Base-by-base conservation (phyloP, 1,284 basidiomycete genomes). In the Pterulicium gracile region DNA sequence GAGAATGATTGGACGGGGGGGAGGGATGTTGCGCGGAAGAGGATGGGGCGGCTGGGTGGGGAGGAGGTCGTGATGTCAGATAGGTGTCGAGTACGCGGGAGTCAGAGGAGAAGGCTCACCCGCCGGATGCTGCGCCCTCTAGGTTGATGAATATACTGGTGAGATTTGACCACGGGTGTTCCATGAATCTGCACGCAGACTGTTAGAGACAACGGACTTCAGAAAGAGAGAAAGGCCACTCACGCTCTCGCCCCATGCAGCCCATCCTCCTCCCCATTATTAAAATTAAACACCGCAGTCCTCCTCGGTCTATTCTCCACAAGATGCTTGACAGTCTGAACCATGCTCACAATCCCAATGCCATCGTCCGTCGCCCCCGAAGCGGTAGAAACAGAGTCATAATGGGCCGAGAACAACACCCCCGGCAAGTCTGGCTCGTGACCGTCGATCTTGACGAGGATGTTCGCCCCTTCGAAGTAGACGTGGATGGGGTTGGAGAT, bases 181-280 rank as follows among this genome's bases (percentile, higher is more conserved):
- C 66, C 42, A 85, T 55, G 55, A 82, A 85, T 14, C 79, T 82
- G 52, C 13, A 21, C 13, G 19, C n/a, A 32, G n/a, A 35, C 19
- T 4, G 34, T 54, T 17, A 55, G 14, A 42, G 12, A 17, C 10
- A 17, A 4, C 27, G 12, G 18, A 20, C 42, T 5, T 1, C 42
- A 12, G 24, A 3, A 35, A 44, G 10, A 17, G 4, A 18, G 24
- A 39, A 12, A 42, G 20, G 22, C 65, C 75, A 55, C n/a, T n/a
- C 62, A 85, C 70, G 70, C 68, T 56, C 77, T 74, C 12, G 83
- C 81, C 17, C 87, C 87, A 52, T 81, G 70, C 52, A 88, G 58
- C 24, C 78, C 74, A 56, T 86, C 77, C 54, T 89, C 86, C 58
- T 89, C 87, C 1, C 80, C 86, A 50, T 89, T 88, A 59, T 89